Conservation (phyloP, 2,329 filamentous ascomycete species). For the Calonectria montana region DNA sequence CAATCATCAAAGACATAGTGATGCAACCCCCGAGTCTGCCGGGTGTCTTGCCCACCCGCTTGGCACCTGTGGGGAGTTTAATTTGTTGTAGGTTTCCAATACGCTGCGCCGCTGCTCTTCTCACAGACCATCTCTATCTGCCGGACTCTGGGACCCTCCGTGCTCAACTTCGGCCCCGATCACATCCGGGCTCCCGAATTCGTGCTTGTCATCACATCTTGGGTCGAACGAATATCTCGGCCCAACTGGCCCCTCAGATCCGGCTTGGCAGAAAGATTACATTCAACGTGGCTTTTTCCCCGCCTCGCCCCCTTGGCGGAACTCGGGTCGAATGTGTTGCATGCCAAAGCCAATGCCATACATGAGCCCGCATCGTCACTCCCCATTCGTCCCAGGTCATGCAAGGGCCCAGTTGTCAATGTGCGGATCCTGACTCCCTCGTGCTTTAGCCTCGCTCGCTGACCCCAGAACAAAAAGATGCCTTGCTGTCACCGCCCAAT, state of each 20-base stretch:
- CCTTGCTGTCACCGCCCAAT: slow-evolving; percentile 8
- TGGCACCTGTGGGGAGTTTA: not conserved
- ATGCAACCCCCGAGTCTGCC: not conserved
- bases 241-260: slow-evolving; percentile 9
- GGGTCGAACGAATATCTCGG: not conserved
- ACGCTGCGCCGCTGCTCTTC: not conserved
- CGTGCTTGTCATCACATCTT: not conserved
- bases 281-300: slow-evolving; percentile 6
- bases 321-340: slow-evolving; percentile 3
- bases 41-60: not conserved
- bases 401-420: slow-evolving; percentile 27
- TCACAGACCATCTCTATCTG: not conserved
- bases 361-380: slow-evolving; percentile 32
- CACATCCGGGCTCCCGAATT: slow-evolving; percentile 2
- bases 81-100: slow-evolving; percentile 3
- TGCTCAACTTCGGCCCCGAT: not conserved
- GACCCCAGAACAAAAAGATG: not conserved
- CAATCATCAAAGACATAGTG: slow-evolving; percentile 5
- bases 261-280: slow-evolving; percentile 6
- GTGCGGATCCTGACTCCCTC: slow-evolving; percentile 15
- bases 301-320: slow-evolving; percentile 8
- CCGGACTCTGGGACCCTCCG: not conserved
- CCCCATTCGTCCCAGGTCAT: slow-evolving; percentile 33
- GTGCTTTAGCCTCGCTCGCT: slow-evolving; percentile 19
- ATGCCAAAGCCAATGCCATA: slow-evolving; percentile 23